Conservation (phyloP, 2,329 filamentous ascomycete genomes). For the Epichloe uncinata region DNA sequence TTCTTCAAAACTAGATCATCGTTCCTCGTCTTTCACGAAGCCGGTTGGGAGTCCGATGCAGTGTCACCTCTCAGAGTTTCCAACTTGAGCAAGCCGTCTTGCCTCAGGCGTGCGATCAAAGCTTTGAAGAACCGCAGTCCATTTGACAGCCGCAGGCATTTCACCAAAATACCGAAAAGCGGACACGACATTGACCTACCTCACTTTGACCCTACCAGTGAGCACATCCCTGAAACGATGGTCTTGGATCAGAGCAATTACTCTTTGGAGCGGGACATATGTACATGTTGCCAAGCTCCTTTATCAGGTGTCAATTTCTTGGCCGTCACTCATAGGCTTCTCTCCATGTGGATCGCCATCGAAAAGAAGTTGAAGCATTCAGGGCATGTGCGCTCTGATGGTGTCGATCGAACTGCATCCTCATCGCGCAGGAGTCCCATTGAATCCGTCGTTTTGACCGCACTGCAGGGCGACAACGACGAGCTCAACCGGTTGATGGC, state of each 20-base stretch:
- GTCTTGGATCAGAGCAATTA: background rate
- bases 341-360: background rate
- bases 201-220: background rate
- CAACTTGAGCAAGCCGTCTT: background rate
- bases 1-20: slow-evolving; percentile 7
- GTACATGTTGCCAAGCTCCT: background rate
- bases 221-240: background rate
- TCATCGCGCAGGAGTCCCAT: background rate
- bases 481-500: background rate
- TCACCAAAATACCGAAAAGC: background rate
- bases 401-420: background rate
- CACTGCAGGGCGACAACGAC: background rate
- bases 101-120: background rate
- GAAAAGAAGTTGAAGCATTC: background rate
- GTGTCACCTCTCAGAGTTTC: background rate
- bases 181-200: background rate
- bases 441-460: background rate
- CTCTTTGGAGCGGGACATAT: background rate
- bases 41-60: background rate
- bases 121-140: background rate
- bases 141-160: background rate
- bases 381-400: background rate
- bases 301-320: background rate
- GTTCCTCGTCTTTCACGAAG: slow-evolving; percentile 4
- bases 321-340: background rate